Evolutionary conservation across 768 basidiomycete genomes (phyloP), one percentile per base, ranked within the genome.

Genomic region (Mycena epipterygia): DNA sequence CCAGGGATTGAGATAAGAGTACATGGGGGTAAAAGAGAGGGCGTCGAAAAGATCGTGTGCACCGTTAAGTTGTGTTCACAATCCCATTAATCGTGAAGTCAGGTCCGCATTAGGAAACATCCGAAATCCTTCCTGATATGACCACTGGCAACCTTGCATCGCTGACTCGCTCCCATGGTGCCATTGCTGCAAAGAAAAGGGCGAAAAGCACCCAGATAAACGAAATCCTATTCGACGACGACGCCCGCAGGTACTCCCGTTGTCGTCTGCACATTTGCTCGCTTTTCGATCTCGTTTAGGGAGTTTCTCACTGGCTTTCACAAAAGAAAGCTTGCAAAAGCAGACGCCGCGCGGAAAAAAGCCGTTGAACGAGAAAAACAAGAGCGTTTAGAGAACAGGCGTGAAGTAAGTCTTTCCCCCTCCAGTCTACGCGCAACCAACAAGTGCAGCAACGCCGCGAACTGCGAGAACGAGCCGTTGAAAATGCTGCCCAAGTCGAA

Each of bases 281-380:
- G n/a, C 68, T 30, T 61, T 69, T 75, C 72, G 66, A 69, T 64
- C 52, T 44, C 71, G 58, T 51, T 44, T 75, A 97, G 96, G 77
- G 93, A 97, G 68, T 98, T 93, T 81, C 83, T 98, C 78, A 97
- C 95, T 21, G 96, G 96, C 30, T 98, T 98, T 79, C 93, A 93
- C 79, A 97, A 97, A 81, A 90, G 96, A 75, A 98, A 97, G 81
- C 81, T 95, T 58, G 92, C 90, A 68, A 95, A 93, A 79, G 87
- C 90, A 72, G 94, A 97, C 74, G 91, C 89, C 56, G 88, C 91
- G 49, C 90, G 89, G 75, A 87, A 89, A 73, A 92, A 89, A 79
- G 94, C 95, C 16, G 82, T 88, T 70, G 90, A 95, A 76, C 84
- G 91, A 73, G 93, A 95, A 76, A 95, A 94, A 78, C 88, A 90